Evolutionary conservation across 352 stramenopile species (phyloP).

Genomic region (Pythium vanterpoolii): DNA sequence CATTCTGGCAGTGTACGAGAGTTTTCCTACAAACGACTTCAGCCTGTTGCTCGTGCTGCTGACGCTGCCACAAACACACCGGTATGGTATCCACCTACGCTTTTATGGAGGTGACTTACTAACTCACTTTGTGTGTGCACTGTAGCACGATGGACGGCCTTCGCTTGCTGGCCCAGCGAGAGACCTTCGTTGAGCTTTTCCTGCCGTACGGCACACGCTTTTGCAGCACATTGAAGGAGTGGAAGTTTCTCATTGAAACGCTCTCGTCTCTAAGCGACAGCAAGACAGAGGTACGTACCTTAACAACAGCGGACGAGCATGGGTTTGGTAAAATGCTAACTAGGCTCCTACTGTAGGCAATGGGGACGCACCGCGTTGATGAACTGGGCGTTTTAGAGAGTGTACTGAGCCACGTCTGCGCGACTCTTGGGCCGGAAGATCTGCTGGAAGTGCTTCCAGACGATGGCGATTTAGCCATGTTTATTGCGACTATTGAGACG

Average conservation of each 20-base stretch:
- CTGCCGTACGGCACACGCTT: constrained; percentile 72
- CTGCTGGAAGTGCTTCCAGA: constrained; percentile 75
- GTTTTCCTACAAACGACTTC: constrained; percentile 45
- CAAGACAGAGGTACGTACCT: constrained; percentile 30
- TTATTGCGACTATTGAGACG: constrained; percentile 71
- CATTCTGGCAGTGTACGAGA: constrained; percentile 27
- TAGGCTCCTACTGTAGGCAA: not conserved
- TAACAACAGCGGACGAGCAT: too few relatives aligned
- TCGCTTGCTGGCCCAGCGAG: constrained; percentile 45
- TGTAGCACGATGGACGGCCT: constrained; percentile 56
- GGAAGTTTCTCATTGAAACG: constrained; percentile 67
- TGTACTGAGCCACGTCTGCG: constrained; percentile 67
- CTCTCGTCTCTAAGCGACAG: constrained; percentile 45
- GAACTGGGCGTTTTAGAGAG: constrained; percentile 51
- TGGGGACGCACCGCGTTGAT: constrained; percentile 12
- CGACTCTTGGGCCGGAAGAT: constrained; percentile 70
- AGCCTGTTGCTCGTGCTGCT: constrained; percentile 62
- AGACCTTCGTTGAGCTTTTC: constrained; percentile 58
- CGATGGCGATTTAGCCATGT: constrained; percentile 66
- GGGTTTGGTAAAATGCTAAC: not conserved
- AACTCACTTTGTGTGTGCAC: not conserved
- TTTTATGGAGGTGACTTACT: not conserved
- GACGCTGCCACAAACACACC: constrained; percentile 45
- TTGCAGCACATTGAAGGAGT: constrained; percentile 69
- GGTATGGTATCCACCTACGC: constrained; percentile 25